Evolutionary conservation across 140 eudicot species (phyloP).

Genomic region (Bidens hawaiensis): DNA sequence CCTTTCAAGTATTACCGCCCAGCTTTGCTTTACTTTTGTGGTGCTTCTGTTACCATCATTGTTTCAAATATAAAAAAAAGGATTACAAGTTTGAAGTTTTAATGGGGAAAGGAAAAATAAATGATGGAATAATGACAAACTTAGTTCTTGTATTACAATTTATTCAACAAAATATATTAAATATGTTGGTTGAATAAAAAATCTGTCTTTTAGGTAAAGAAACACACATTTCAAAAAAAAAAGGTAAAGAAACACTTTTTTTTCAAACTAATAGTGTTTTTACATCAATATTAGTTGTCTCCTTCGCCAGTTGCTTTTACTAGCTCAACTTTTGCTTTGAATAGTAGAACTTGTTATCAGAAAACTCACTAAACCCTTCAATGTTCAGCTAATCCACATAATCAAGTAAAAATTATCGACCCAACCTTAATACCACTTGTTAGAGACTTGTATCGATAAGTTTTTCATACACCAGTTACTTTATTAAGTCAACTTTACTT

Average conservation of each 20-base stretch:
- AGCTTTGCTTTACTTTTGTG: not conserved
- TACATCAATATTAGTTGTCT: too few relatives aligned
- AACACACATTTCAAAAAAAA: too few relatives aligned
- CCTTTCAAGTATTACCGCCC: not conserved
- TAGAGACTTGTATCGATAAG: too few relatives aligned
- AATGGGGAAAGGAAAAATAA: not conserved
- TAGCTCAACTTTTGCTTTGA: too few relatives aligned
- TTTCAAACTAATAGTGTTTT: not conserved
- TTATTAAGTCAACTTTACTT: too few relatives aligned
- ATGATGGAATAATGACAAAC: not conserved
- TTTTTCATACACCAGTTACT: too few relatives aligned
- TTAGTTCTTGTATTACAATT: not conserved
- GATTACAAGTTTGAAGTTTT: not conserved
- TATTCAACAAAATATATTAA: not conserved
- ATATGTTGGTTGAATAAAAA: not conserved
- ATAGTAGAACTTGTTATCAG: too few relatives aligned
- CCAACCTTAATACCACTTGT: too few relatives aligned
- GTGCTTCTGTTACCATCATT: not conserved
- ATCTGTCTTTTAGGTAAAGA: not conserved
- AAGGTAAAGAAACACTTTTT: not conserved
- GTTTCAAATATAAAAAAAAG: not conserved
- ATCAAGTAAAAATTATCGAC: too few relatives aligned
- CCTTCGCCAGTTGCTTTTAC: too few relatives aligned
- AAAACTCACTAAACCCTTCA: too few relatives aligned
- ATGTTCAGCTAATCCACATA: too few relatives aligned